Evolutionary conservation across 2,329 filamentous ascomycete genomes (phyloP), one percentile per base, ranked within the genome.

Genomic region (Scopulariopsis brevicaulis): DNA sequence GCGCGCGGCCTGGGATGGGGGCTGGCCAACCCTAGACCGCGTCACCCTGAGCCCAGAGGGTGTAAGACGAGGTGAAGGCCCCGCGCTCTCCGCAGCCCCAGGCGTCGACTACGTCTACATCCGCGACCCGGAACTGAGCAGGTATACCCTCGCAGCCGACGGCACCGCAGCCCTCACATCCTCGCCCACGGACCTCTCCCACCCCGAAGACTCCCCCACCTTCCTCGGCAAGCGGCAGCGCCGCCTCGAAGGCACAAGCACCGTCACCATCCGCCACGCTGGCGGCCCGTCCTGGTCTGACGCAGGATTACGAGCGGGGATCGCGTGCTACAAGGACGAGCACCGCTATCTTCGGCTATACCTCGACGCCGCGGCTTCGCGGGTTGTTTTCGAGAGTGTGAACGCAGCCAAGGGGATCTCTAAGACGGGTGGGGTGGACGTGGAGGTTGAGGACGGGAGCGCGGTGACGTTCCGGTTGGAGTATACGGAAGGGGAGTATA

Each of bases 1-100:
- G 2, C 57, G 58, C 1, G 66, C 59, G 0, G 57, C 55, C 24
- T 72, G 69, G 70, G 59, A 63, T 35, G 60, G 63, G 53, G 68
- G 57, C 58, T 66, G 62, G 66, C 63, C 61, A 28, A 52, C 54
- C 37, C 59, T 63, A 51, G 57, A 60, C 10, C 59, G 54, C 7
- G 57, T 63, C 48, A 50, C 5, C n/a, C 20, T 24, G 6, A 50
- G 22, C 46, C 6, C 20, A 5, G 22, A 10, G 28, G 52, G 55
- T 50, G 28, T 58, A 20, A 46, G 18, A 14, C 15, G 6, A n/a
- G 6, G 18, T 14, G 40, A 15, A n/a, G 8, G 40, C 22, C 18
- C 32, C 22, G 20, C 20, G 3, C 11, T 50, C n/a, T 12, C 46
- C 14, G n/a, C 46, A 12, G 46, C 22, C 4, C 24, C 25, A 1